phyloP scores from a whole-genome alignment of 768 basidiomycete species.

The Tylopilus plumbeoviolaceoides region DNA sequence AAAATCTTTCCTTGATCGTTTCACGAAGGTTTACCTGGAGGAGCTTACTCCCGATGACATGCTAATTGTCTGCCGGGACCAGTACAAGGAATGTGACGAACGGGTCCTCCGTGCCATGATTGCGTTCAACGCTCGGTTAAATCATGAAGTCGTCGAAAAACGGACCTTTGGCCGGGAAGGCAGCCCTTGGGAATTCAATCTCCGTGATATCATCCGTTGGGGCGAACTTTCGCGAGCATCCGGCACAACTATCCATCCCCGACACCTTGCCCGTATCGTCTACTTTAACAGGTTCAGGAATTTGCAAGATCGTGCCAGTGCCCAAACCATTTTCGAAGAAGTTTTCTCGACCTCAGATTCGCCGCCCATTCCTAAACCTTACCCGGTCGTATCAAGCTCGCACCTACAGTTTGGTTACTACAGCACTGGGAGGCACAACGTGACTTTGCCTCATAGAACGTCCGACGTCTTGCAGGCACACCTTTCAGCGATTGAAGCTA shows the following conservation, averaged over 20 bases:
- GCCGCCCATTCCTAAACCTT: slow-evolving; percentile 38
- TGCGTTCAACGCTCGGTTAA: slow-evolving; percentile 68
- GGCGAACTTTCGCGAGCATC: slow-evolving; percentile 47
- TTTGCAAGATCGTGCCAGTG: slow-evolving; percentile 54
- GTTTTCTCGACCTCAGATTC: slow-evolving; percentile 38
- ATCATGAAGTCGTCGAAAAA: slow-evolving; percentile 59
- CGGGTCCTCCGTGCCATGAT: slow-evolving; percentile 71
- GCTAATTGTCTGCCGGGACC: slow-evolving; percentile 66
- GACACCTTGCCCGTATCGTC: slow-evolving; percentile 60
- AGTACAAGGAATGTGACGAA: slow-evolving; percentile 60
- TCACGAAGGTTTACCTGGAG: slow-evolving; percentile 95
- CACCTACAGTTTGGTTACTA: slow-evolving; percentile 68
- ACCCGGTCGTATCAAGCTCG: slow-evolving; percentile 36
- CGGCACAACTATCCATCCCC: slow-evolving; percentile 42
- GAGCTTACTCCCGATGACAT: slow-evolving; percentile 79
- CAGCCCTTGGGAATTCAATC: slow-evolving; percentile 96
- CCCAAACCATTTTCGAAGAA: slow-evolving; percentile 50
- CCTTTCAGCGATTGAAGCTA: slow-evolving; percentile 63
- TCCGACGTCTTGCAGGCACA: slow-evolving; percentile 59
- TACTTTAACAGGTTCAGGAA: slow-evolving; percentile 88
- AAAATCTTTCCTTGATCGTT: slow-evolving; percentile 95
- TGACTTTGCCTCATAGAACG: slow-evolving; percentile 36
- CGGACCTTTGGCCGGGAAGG: slow-evolving; percentile 74
- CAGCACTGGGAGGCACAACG: slow-evolving; percentile 30
- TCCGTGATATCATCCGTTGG: slow-evolving; percentile 93